These are phyloP conservation scores for Phaeosphaeriaceae sp. DNA, from an alignment of 2,329 filamentous ascomycete genomes.

Conservation along the genomic window DNA sequence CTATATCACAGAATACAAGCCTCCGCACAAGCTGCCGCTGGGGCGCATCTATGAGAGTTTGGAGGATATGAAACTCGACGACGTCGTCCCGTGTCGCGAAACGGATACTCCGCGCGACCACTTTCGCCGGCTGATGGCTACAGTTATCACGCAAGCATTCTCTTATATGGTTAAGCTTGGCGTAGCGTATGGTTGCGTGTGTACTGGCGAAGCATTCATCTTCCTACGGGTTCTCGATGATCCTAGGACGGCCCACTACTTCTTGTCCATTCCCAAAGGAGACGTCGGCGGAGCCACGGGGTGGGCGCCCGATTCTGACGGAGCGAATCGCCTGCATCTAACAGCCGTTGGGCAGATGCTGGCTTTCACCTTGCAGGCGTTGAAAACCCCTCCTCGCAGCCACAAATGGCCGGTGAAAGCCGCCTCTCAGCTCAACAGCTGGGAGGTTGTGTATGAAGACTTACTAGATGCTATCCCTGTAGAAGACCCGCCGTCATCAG, in stretches of 20 bases:
- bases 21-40: conserved; percentile 55
- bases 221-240: conserved; percentile 47
- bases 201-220: conserved; percentile 53
- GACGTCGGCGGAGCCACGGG: too few relatives aligned
- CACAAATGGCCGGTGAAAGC: too few relatives aligned
- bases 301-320: too few relatives aligned
- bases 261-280: too few relatives aligned
- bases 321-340: conserved; percentile 1
- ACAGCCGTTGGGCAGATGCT: conserved; percentile 20
- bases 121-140: too few relatives aligned
- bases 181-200: conserved; percentile 53
- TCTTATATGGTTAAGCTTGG: conserved; percentile 59
- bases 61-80: conserved; percentile 50
- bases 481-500: too few relatives aligned
- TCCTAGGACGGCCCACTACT: too few relatives aligned
- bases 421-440: too few relatives aligned
- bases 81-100: conserved; percentile 42
- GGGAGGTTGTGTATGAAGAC: too few relatives aligned
- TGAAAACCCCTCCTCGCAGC: not conserved
- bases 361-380: conserved; percentile 15
- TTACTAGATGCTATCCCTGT: too few relatives aligned
- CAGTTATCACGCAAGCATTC: conserved; percentile 13
- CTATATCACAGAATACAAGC: conserved; percentile 54
- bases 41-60: conserved; percentile 53
- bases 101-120: too few relatives aligned